Percentiles rank a stretch among this genome's conserved stretches.
phyloP scores from a whole-genome alignment of 345 rosid species.

The Corchorus capsularis region DNA sequence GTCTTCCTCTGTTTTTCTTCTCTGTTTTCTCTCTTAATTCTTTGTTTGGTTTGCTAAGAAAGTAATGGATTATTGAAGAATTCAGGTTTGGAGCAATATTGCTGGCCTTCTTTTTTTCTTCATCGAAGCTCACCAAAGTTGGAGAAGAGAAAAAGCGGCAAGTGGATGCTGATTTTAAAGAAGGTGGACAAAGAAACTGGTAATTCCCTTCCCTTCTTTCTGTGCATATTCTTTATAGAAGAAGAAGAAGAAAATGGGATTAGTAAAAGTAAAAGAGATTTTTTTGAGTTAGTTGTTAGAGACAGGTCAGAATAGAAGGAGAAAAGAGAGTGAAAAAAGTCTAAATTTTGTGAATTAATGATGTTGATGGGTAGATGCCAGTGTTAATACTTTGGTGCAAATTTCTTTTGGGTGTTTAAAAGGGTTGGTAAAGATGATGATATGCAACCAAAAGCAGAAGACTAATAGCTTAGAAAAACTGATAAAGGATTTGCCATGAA shows the following conservation, averaged over 20 bases:
- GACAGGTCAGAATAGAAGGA: neutral
- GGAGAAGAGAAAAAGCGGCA: slow-evolving; percentile 84
- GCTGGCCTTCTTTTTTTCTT: slow-evolving; percentile 75
- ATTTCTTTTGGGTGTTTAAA: neutral
- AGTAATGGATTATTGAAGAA: neutral
- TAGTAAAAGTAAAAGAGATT: neutral
- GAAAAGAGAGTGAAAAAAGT: neutral
- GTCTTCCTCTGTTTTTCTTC: slow-evolving; percentile 26
- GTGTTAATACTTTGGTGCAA: neutral
- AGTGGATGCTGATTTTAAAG: slow-evolving; percentile 81
- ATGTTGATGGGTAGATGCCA: neutral
- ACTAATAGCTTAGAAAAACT: too few species aligned
- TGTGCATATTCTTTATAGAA: neutral
- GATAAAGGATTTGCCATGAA: neutral
- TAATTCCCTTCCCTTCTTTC: slow-evolving; percentile 20
- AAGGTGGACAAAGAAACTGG: slow-evolving; percentile 98
- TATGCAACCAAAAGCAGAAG: neutral
- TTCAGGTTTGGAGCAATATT: slow-evolving; percentile 82
- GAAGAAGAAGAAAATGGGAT: neutral
- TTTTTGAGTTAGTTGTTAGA: neutral
- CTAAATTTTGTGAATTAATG: neutral
- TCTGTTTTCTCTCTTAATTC: neutral
- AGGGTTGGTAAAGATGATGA: neutral
- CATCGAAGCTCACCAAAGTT: slow-evolving; percentile 88
- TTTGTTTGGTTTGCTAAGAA: neutral